Percentiles rank a stretch among this genome's conserved stretches.
Conservation (phyloP, 2,329 filamentous ascomycete genomes). For the Alternaria arborescens region DNA sequence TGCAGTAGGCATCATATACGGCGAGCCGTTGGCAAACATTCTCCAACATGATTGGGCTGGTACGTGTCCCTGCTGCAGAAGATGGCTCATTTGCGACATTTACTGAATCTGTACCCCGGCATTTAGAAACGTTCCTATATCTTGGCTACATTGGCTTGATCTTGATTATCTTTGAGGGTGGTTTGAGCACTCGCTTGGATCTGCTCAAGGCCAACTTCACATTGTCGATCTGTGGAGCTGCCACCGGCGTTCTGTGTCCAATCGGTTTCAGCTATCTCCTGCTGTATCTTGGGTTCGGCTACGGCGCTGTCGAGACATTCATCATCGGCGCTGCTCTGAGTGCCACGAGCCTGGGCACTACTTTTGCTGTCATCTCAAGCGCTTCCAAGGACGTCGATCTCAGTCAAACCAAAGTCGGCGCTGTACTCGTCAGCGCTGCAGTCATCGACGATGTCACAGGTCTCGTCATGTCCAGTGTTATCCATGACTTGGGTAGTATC, state of each 20-base stretch:
- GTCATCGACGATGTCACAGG: conserved; percentile 59
- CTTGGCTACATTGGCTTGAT: conserved; percentile 61
- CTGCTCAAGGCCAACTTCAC: conserved; percentile 57
- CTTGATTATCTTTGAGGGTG: conserved; percentile 63
- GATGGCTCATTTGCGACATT: not conserved
- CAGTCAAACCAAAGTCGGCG: conserved; percentile 55
- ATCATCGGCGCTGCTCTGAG: conserved; percentile 43
- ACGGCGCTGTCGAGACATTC: conserved; percentile 43
- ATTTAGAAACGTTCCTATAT: conserved; percentile 48
- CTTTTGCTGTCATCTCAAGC: conserved; percentile 46
- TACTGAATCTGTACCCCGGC: conserved; percentile 2
- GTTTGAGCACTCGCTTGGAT: conserved; percentile 57
- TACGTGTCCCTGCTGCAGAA: not conserved
- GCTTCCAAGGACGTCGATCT: conserved; percentile 51
- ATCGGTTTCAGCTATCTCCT: conserved; percentile 50
- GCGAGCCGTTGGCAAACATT: conserved; percentile 20
- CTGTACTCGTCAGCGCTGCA: conserved; percentile 57
- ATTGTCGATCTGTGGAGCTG: conserved; percentile 54
- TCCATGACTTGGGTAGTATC: conserved; percentile 33
- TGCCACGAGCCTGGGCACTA: conserved; percentile 42
- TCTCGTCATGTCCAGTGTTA: conserved; percentile 53
- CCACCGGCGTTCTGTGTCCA: conserved; percentile 57
- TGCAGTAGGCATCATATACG: conserved; percentile 19
- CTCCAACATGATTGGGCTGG: conserved; percentile 19
- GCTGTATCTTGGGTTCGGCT: conserved; percentile 56